phyloP scores from a whole-genome alignment of 768 basidiomycete genomes.

The Tulasnella sp. region DNA sequence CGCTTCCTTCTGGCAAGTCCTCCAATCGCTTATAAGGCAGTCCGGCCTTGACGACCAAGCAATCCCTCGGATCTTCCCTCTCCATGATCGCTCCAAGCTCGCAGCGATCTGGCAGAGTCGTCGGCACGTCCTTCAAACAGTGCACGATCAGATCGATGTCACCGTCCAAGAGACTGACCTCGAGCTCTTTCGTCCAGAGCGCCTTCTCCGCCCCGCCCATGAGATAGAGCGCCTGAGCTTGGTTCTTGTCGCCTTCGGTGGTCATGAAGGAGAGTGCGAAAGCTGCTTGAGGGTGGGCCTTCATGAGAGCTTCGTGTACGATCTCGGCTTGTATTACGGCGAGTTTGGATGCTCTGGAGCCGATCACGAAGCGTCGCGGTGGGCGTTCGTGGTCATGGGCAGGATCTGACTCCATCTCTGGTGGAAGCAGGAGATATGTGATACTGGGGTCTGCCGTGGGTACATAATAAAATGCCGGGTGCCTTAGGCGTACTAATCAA shows the following conservation, averaged over 20 bases:
- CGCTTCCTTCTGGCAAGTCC: slow-evolving; percentile 76
- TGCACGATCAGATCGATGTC: slow-evolving; percentile 89
- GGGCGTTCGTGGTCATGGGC: neutral
- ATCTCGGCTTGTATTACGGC: slow-evolving; percentile 83
- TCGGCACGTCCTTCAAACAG: slow-evolving; percentile 88
- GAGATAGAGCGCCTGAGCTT: slow-evolving; percentile 73
- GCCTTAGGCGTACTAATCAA: no score
- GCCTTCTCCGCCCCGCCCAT: slow-evolving; percentile 65
- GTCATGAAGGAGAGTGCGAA: slow-evolving; percentile 53
- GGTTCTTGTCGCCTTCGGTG: slow-evolving; percentile 79
- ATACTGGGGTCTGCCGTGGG: neutral
- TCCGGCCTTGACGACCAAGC: slow-evolving; percentile 74
- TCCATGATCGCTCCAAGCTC: slow-evolving; percentile 74
- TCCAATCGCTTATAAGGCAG: slow-evolving; percentile 55
- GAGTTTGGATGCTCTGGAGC: slow-evolving; percentile 78
- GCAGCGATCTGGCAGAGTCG: slow-evolving; percentile 72
- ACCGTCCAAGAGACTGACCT: slow-evolving; percentile 61
- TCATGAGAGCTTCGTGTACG: slow-evolving; percentile 53
- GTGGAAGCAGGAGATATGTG: neutral
- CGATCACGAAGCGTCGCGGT: slow-evolving; percentile 41
- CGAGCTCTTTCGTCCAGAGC: slow-evolving; percentile 94
- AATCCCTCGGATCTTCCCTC: slow-evolving; percentile 82
- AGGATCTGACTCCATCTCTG: slow-evolving; percentile 3
- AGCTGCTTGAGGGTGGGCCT: slow-evolving; percentile 38
- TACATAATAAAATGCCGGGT: neutral